These are phyloP conservation scores for Aspergillus pseudoviridinutans DNA, from an alignment of 2,329 filamentous ascomycete genomes.

Conservation along the genomic window DNA sequence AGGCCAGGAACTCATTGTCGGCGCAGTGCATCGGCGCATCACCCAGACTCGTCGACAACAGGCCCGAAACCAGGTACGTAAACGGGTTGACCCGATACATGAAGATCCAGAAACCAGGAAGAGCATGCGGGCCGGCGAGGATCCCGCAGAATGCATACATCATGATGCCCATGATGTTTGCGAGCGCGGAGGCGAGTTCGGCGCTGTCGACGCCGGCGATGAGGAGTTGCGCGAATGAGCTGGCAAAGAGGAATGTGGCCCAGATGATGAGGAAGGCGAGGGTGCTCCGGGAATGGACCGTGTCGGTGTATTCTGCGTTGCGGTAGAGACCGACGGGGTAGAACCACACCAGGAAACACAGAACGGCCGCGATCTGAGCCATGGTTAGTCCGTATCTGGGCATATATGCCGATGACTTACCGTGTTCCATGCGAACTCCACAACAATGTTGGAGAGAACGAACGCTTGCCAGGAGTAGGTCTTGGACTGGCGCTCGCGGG, in stretches of 20 bases:
- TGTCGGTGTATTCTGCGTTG: conserved; percentile 29
- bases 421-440: conserved; percentile 61
- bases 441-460: conserved; percentile 63
- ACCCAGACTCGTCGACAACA: neutral
- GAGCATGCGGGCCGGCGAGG: neutral
- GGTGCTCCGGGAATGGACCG: conserved; percentile 49
- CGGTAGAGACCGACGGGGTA: conserved; percentile 50
- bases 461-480: conserved; percentile 69
- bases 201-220: conserved; percentile 45
- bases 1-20: neutral
- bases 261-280: conserved; percentile 61
- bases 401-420: neutral
- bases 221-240: conserved; percentile 65
- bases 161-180: conserved; percentile 2
- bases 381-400: neutral
- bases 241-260: conserved; percentile 64
- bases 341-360: conserved; percentile 62
- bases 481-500: conserved; percentile 58
- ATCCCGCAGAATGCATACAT: conserved; percentile 7
- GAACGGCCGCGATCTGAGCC: conserved; percentile 47
- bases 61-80: conserved; percentile 22
- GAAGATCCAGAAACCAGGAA: conserved; percentile 7
- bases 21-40: neutral
- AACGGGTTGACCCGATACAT: neutral
- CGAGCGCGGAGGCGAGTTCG: neutral